Evolutionary conservation across 306 rosid species (phyloP).

Genomic region (Purshia tridentata): DNA sequence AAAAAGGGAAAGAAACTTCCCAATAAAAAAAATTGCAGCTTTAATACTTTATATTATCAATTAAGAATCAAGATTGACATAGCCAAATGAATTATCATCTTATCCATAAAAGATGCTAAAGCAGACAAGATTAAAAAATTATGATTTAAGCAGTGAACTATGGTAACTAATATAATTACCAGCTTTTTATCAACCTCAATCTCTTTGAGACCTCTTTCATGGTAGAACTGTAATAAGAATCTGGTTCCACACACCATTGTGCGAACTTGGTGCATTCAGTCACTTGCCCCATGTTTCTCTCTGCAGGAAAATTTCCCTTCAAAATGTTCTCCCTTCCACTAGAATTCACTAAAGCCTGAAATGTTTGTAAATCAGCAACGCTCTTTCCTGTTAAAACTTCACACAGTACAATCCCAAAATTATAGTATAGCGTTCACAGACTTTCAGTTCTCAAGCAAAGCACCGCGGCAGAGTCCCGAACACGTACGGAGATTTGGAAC

Average conservation of each 20-base stretch:
- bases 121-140: not conserved
- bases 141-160: not conserved
- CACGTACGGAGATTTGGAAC: not conserved
- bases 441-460: not conserved
- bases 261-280: slow-evolving; percentile 5
- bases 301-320: not conserved
- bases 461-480: not conserved
- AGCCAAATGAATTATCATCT: not conserved
- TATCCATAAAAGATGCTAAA: not conserved
- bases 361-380: not conserved
- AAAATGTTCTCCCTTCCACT: not conserved
- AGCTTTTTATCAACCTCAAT: not conserved
- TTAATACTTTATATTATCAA: not conserved
- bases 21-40: not conserved
- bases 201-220: not conserved
- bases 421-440: not conserved
- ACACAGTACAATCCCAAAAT: slow-evolving; percentile 1
- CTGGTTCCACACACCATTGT: not conserved
- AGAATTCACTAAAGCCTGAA: not conserved
- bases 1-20: not conserved
- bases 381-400: not conserved
- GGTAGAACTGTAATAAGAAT: not conserved
- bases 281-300: not conserved
- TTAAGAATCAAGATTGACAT: not conserved
- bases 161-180: no score